Percentiles rank a stretch among this genome's conserved stretches.
phyloP scores from a whole-genome alignment of 2,329 filamentous ascomycete genomes.

The Clarireedia sp. region DNA sequence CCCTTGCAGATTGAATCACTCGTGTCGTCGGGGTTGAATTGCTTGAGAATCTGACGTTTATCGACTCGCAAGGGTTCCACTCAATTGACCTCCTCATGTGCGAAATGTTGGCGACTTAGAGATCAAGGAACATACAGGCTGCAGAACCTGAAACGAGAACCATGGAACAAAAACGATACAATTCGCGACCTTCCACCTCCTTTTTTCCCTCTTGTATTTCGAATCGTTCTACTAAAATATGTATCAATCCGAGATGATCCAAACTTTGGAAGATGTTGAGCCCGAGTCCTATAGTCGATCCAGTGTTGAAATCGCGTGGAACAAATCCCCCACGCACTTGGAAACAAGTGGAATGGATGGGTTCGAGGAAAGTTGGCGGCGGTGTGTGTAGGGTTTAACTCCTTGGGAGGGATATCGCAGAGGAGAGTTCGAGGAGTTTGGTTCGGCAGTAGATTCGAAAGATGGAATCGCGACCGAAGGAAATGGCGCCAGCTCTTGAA shows the following conservation, averaged over 20 bases:
- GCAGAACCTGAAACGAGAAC: conserved; percentile 27
- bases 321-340: not conserved
- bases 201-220: not conserved
- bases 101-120: conserved; percentile 27
- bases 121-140: conserved; percentile 22
- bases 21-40: conserved; percentile 9
- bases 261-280: not conserved
- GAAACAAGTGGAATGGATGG: not conserved
- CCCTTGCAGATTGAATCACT: conserved; percentile 4
- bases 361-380: not conserved
- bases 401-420: too few species aligned
- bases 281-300: not conserved
- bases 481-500: too few species aligned
- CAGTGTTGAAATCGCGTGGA: not conserved
- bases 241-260: not conserved
- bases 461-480: too few species aligned
- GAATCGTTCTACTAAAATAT: not conserved
- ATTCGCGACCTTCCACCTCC: not conserved
- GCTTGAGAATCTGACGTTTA: conserved; percentile 17
- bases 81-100: conserved; percentile 25
- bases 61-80: conserved; percentile 24
- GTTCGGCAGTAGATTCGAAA: too few species aligned
- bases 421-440: too few species aligned
- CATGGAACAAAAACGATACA: conserved; percentile 15
- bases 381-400: not conserved